Evolutionary conservation across 108 stramenopile genomes (phyloP).

Genomic region (Parietichytrium sp.): DNA sequence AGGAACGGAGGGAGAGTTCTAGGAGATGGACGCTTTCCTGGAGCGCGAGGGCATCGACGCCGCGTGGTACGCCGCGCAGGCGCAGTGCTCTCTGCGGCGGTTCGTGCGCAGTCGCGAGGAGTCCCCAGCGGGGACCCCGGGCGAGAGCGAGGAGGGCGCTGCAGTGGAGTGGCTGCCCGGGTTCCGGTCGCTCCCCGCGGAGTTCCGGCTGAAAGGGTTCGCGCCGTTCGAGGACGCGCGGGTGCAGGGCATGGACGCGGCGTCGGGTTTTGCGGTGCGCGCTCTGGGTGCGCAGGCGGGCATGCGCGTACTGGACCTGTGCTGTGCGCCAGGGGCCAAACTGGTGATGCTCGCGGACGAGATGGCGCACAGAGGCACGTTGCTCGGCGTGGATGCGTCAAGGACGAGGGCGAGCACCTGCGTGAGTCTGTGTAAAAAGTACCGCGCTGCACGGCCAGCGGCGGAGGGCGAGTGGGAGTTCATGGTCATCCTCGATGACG

Average conservation of each 20-base stretch:
- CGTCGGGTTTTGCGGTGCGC: constrained; percentile 77
- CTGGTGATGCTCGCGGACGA: constrained; percentile 74
- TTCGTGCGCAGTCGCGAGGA: too few relatives aligned
- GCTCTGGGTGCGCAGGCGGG: constrained; percentile 58
- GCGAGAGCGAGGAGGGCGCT: too few relatives aligned
- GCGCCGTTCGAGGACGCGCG: constrained; percentile 5
- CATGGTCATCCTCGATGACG: constrained; percentile 43
- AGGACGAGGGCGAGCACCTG: constrained; percentile 65
- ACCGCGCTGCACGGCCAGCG: constrained; percentile 64
- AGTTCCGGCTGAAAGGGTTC: neutral
- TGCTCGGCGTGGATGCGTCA: constrained; percentile 77
- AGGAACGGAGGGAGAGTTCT: too few relatives aligned
- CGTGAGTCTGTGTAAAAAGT: constrained; percentile 72
- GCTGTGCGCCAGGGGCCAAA: constrained; percentile 83
- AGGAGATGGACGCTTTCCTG: too few relatives aligned
- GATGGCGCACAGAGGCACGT: neutral
- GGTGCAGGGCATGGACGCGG: constrained; percentile 83
- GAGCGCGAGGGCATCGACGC: too few relatives aligned
- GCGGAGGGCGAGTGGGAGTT: constrained; percentile 40
- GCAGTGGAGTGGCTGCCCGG: too few relatives aligned
- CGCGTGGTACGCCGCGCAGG: too few relatives aligned
- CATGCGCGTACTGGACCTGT: constrained; percentile 76
- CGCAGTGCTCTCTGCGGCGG: too few relatives aligned
- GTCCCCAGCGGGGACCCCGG: too few relatives aligned
- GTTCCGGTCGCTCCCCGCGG: neutral